Conservation (phyloP, 2,329 filamentous ascomycete genomes). For the Aspergillus arachidicola region DNA sequence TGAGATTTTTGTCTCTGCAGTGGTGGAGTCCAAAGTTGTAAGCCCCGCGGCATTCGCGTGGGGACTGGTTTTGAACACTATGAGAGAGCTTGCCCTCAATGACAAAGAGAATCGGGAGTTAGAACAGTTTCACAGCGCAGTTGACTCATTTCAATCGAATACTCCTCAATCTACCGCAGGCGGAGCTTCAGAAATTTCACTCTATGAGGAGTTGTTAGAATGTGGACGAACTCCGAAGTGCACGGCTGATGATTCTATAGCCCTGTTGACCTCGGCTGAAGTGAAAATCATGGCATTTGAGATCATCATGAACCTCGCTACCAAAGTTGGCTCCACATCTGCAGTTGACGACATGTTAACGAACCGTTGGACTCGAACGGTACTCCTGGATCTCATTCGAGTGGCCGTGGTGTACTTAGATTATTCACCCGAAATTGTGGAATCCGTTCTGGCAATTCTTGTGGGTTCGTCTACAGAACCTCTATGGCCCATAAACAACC, state of each 20-base stretch:
- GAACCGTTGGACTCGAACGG: conserved; percentile 63
- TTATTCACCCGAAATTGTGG: conserved; percentile 73
- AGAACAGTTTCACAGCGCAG: conserved; percentile 44
- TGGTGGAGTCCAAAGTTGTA: conserved; percentile 61
- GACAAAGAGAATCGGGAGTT: conserved; percentile 59
- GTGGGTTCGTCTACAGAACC: conserved; percentile 41
- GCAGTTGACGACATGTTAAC: conserved; percentile 56
- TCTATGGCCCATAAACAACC: conserved; percentile 20
- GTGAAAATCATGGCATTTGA: conserved; percentile 53
- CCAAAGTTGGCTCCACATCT: conserved; percentile 50
- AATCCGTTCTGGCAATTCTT: conserved; percentile 67
- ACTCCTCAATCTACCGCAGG: conserved; percentile 34
- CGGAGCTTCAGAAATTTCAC: conserved; percentile 38
- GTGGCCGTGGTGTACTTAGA: conserved; percentile 67
- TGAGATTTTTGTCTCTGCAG: conserved; percentile 65
- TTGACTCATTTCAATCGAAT: conserved; percentile 44
- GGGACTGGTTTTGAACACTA: conserved; percentile 72
- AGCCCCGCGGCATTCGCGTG: conserved; percentile 78
- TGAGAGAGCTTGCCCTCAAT: conserved; percentile 65
- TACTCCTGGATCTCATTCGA: conserved; percentile 71
- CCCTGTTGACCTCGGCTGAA: conserved; percentile 50
- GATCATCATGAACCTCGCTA: conserved; percentile 48
- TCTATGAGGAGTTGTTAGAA: conserved; percentile 54
- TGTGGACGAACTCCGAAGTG: conserved; percentile 42
- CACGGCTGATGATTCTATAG: conserved; percentile 50